Conservation (phyloP, 1,284 basidiomycete species). For the Mrakiaceae sp. region DNA sequence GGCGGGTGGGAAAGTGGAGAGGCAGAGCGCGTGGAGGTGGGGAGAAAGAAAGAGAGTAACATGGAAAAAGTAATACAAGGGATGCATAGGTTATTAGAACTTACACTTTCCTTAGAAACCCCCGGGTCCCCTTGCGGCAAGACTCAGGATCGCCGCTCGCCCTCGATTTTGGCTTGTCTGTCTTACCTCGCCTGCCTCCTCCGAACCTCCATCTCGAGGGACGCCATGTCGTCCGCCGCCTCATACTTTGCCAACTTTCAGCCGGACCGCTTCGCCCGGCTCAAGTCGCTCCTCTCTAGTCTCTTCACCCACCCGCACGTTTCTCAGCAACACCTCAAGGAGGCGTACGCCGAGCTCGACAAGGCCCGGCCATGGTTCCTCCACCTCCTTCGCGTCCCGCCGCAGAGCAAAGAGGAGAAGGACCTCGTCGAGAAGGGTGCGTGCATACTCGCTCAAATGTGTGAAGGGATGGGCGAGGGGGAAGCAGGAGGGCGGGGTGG, state of each 20-base stretch:
- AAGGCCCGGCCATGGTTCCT: slow-evolving; percentile 13
- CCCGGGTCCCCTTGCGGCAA: too few species aligned
- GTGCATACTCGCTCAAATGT: not conserved
- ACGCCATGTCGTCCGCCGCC: not conserved
- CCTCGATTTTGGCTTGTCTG: not conserved
- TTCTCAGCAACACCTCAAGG: slow-evolving; percentile 4
- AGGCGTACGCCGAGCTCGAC: slow-evolving; percentile 16
- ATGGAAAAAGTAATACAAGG: not conserved
- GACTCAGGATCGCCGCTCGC: not conserved
- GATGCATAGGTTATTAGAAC: too few species aligned
- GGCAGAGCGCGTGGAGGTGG: too few species aligned
- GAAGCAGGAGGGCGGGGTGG: too few species aligned
- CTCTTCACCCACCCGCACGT: slow-evolving; percentile 1
- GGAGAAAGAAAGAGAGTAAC: not conserved
- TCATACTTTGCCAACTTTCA: not conserved
- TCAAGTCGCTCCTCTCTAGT: not conserved
- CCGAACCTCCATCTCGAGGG: not conserved
- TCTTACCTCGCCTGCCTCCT: not conserved
- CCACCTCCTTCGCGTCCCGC: slow-evolving; percentile 3
- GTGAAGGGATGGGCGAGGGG: not conserved
- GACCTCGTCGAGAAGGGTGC: slow-evolving; percentile 11
- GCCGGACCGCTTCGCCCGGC: slow-evolving; percentile 5
- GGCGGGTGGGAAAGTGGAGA: too few species aligned
- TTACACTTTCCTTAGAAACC: too few species aligned
- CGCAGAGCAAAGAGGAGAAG: slow-evolving; percentile 1